phyloP scores from a whole-genome alignment of 169 alveolate species.

The Amoebophrya sp. region DNA sequence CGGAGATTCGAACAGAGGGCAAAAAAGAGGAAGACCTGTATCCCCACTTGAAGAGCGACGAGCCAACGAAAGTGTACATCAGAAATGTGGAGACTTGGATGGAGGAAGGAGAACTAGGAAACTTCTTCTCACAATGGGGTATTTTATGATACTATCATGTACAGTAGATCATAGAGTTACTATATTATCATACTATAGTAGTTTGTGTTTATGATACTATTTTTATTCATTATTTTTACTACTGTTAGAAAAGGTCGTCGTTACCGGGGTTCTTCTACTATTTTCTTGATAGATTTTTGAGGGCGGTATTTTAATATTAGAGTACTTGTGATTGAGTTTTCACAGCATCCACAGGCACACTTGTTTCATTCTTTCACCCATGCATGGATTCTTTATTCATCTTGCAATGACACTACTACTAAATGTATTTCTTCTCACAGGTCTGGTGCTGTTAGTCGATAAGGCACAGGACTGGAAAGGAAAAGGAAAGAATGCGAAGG shows the following conservation, averaged over 20 bases:
- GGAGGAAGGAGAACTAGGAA: neutral
- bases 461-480: neutral
- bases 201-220: too few species aligned
- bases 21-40: neutral
- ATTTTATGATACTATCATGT: neutral
- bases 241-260: neutral
- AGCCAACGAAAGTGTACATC: neutral
- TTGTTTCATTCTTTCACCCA: neutral
- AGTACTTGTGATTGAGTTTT: too few species aligned
- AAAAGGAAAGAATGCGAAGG: neutral
- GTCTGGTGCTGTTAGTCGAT: neutral
- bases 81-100: neutral
- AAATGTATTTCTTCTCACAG: neutral
- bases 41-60: neutral
- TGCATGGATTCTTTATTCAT: neutral
- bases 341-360: neutral
- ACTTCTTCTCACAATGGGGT: conserved; percentile 21
- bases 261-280: neutral
- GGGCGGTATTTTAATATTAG: too few species aligned
- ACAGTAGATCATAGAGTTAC: neutral
- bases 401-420: neutral
- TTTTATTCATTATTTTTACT: too few species aligned
- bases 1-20: neutral
- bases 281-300: neutral
- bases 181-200: neutral